These are phyloP conservation scores for Coemansia sp. DNA, from an alignment of 192 early-diverging fungal species.

Conservation along the genomic window DNA sequence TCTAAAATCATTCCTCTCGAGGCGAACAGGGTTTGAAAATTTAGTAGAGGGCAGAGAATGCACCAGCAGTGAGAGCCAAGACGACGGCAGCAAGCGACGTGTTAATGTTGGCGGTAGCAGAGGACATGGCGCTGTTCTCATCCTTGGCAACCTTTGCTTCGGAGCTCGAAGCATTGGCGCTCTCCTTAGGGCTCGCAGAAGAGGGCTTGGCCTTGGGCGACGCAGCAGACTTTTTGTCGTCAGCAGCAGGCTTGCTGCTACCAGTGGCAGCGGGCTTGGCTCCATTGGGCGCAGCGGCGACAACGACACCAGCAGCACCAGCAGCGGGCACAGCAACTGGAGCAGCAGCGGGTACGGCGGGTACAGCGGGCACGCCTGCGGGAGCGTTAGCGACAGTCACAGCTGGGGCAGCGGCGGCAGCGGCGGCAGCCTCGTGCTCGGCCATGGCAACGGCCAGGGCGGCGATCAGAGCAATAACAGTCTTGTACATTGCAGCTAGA, in stretches of 20 bases:
- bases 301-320: not conserved
- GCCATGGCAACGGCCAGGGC: conserved; percentile 5
- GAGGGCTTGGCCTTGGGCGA: conserved; percentile 27
- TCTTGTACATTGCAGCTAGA: conserved; percentile 3
- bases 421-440: conserved; percentile 1
- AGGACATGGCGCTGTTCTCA: conserved; percentile 5
- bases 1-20: not conserved
- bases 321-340: not conserved
- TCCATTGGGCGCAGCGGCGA: not conserved
- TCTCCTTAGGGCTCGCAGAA: conserved; percentile 1
- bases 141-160: conserved; percentile 24
- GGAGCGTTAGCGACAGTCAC: not conserved
- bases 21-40: not conserved
- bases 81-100: conserved; percentile 28
- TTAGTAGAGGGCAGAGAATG: conserved; percentile 36
- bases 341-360: not conserved
- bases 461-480: conserved; percentile 3
- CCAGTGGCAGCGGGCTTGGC: conserved; percentile 5
- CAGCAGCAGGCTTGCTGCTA: not conserved
- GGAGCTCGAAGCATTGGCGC: not conserved
- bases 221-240: conserved; percentile 15
- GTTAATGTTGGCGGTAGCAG: conserved; percentile 3
- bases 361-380: not conserved
- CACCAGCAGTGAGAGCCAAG: conserved; percentile 24
- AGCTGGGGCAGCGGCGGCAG: not conserved